phyloP scores from a whole-genome alignment of 495 filamentous ascomycete genomes.

The Hypoxylon trugodes region DNA sequence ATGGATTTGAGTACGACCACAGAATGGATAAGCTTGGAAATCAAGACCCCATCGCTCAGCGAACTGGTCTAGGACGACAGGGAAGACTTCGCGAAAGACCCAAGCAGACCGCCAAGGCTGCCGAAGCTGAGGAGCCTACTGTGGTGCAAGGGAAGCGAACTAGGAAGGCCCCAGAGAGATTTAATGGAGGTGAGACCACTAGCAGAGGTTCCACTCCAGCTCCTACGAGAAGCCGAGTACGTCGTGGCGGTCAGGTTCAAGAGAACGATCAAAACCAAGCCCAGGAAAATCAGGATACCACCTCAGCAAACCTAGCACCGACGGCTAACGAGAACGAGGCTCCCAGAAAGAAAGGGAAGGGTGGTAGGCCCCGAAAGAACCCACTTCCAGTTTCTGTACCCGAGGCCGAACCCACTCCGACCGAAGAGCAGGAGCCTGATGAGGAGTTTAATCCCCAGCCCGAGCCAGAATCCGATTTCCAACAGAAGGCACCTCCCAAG shows the following conservation, averaged over 20 bases:
- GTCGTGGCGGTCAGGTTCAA: slow-evolving; percentile 35
- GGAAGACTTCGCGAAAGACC: slow-evolving; percentile 54
- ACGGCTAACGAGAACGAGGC: slow-evolving; percentile 7
- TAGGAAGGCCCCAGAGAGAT: slow-evolving; percentile 52
- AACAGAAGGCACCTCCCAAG: background rate
- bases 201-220: slow-evolving; percentile 53
- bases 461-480: background rate
- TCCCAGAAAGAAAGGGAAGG: slow-evolving; percentile 43
- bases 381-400: slow-evolving; percentile 14
- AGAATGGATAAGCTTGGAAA: slow-evolving; percentile 49
- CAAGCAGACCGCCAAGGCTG: slow-evolving; percentile 56
- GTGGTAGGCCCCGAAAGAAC: slow-evolving; percentile 43
- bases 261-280: slow-evolving; percentile 32
- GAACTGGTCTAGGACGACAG: slow-evolving; percentile 51
- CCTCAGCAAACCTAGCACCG: background rate
- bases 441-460: background rate
- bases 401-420: slow-evolving; percentile 10
- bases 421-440: background rate
- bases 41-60: slow-evolving; percentile 58
- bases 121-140: slow-evolving; percentile 54
- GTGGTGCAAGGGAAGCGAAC: slow-evolving; percentile 53
- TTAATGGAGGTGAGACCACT: slow-evolving; percentile 51
- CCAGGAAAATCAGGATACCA: background rate
- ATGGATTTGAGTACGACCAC: slow-evolving; percentile 57
- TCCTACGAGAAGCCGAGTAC: slow-evolving; percentile 45